Conservation (phyloP, 805 yeast genomes). For the Saccharomycopsis vini region DNA sequence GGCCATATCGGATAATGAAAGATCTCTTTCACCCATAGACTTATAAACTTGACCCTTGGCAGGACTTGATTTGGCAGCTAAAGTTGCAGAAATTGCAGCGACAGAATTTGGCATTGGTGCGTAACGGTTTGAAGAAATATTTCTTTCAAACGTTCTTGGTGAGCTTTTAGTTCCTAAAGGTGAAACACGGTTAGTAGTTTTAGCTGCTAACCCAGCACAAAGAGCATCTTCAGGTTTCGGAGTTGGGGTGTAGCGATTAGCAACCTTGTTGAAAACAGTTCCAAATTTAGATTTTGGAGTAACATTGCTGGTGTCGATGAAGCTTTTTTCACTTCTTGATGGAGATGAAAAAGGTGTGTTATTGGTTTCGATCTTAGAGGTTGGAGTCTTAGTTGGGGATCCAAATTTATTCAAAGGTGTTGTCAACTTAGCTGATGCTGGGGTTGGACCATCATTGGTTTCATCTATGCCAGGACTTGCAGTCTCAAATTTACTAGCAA, state of each 20-base stretch:
- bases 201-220: conserved; percentile 14
- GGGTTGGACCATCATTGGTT: no score
- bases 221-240: conserved; percentile 9
- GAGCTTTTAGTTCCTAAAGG: not conserved
- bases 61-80: conserved; percentile 17
- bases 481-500: conserved; percentile 7
- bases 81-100: conserved; percentile 17
- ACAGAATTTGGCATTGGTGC: conserved; percentile 18
- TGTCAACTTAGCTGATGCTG: no score
- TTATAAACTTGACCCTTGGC: conserved; percentile 6
- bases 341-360: not conserved
- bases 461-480: no score
- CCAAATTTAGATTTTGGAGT: conserved; percentile 1
- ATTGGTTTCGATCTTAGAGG: no score
- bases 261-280: not conserved
- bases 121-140: conserved; percentile 2
- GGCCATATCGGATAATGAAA: conserved; percentile 11
- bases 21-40: conserved; percentile 17
- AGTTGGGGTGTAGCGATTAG: conserved; percentile 11
- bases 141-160: not conserved
- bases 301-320: not conserved
- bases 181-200: not conserved
- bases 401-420: no score
- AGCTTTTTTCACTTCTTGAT: not conserved
- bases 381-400: no score